phyloP scores from a whole-genome alignment of 2,329 filamentous ascomycete species.

The Diaporthe sp. region DNA sequence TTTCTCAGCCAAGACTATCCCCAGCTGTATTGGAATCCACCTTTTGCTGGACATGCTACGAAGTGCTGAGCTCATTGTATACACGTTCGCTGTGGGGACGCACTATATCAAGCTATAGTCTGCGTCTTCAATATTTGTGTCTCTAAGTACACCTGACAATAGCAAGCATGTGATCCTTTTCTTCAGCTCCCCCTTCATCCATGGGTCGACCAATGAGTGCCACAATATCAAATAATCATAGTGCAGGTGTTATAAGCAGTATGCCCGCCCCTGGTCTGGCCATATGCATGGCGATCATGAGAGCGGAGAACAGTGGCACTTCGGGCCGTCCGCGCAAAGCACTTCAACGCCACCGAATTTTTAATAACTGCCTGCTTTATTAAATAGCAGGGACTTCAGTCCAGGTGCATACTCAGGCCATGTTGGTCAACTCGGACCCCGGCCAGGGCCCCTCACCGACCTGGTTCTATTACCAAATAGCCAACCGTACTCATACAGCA shows the following conservation, averaged over 20 bases:
- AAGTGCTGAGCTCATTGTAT: neutral
- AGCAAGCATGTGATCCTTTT: neutral
- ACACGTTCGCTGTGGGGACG: neutral
- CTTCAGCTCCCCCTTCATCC: neutral
- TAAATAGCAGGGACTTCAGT: neutral
- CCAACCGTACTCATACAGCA: neutral
- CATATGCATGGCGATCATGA: neutral
- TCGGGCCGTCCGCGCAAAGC: constrained; percentile 18
- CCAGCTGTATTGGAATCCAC: neutral
- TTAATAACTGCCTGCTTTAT: neutral
- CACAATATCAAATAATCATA: neutral
- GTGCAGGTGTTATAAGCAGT: neutral
- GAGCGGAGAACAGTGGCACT: constrained; percentile 19
- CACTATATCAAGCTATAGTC: neutral
- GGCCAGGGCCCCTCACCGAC: neutral
- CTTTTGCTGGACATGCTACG: too few relatives aligned
- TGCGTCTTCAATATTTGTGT: neutral
- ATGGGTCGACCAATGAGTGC: neutral
- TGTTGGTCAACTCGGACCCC: neutral
- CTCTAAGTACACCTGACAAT: neutral
- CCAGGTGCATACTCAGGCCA: neutral
- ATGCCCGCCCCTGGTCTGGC: neutral
- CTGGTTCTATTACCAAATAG: neutral
- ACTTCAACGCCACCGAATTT: neutral
- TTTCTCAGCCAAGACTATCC: too few relatives aligned